Evolutionary conservation across 768 basidiomycete genomes (phyloP), one percentile per base, ranked within the genome.

Genomic region (Pulveroboletus ravenelii): DNA sequence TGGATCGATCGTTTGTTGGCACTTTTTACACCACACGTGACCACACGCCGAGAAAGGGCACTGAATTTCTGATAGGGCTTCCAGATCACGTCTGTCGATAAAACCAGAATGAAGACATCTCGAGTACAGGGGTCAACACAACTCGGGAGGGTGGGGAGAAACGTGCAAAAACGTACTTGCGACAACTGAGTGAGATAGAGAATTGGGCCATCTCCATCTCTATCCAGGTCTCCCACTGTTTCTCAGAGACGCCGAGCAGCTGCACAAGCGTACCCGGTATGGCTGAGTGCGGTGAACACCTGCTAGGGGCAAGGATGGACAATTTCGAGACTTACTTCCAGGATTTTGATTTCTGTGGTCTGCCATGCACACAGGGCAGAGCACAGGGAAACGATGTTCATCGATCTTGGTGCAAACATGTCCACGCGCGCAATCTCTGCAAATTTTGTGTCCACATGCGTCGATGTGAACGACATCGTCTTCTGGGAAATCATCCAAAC

Each of bases 1-100:
- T 10, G 64, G 31, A 0, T 59, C 61, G 23, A 72, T 50, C 51
- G 65, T 37, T 50, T 80, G 78, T 43, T 75, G 75, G 60, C 84
- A 85, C 17, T 60, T 63, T 65, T 75, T 82, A 63, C 84, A 85
- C 84, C 83, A 85, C 27, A 70, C 66, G 51, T 80, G 68, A 5
- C 68, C 61, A 50, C 84, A 85, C 3, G 59, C 57, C 0, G 70
- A 71, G 34, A 76, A 60, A 4, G 81, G 81, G 54, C 84, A 85
- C 15, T 60, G 57, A 10, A 84, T 62, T 37, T 74, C 69, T 17
- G 69, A 66, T 3, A 62, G 54, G 31, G 62, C 66, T 18, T 72
- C 67, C 44, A 78, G 72, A 47, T 82, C 79, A 1, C 58, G 50
- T 40, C 71, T 74, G 59, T 80, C 81, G 14, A 84, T 74, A 39